These are phyloP conservation scores for Scutellaria minor DNA, from an alignment of 257 asterid genomes.

Conservation along the genomic window DNA sequence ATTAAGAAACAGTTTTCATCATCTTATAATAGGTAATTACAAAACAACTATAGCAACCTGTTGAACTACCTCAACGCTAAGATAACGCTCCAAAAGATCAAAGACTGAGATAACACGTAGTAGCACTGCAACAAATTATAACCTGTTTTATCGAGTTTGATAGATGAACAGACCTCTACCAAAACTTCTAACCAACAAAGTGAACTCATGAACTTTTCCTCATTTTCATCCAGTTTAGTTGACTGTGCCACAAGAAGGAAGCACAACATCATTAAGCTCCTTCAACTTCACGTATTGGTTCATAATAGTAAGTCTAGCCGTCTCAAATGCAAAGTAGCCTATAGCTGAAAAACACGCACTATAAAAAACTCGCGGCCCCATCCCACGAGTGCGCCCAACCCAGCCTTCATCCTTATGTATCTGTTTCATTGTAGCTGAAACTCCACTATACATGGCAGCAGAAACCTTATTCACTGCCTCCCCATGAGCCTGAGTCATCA, in stretches of 20 bases:
- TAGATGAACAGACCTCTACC: slow-evolving; percentile 22
- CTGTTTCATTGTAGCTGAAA: slow-evolving; percentile 66
- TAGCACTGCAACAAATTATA: background rate
- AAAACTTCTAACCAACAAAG: background rate
- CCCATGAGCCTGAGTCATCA: slow-evolving; percentile 88
- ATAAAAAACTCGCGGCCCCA: slow-evolving; percentile 93
- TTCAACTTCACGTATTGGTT: slow-evolving; percentile 64
- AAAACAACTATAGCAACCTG: slow-evolving; percentile 9
- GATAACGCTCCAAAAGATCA: background rate
- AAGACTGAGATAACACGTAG: background rate
- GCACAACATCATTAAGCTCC: slow-evolving; percentile 54
- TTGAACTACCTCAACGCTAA: slow-evolving; percentile 15
- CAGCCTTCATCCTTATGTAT: slow-evolving; percentile 90
- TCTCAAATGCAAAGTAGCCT: slow-evolving; percentile 96
- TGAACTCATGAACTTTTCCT: background rate
- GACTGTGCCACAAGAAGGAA: slow-evolving; percentile 36
- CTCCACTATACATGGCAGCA: slow-evolving; percentile 67
- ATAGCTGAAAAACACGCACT: slow-evolving; percentile 95
- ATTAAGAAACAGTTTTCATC: slow-evolving; percentile 8
- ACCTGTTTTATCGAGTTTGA: background rate
- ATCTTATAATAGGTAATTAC: slow-evolving; percentile 6
- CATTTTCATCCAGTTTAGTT: slow-evolving; percentile 40
- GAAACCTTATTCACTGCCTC: slow-evolving; percentile 70
- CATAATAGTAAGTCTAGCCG: slow-evolving; percentile 83
- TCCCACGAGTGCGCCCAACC: slow-evolving; percentile 92